Evolutionary conservation across 768 basidiomycete species (phyloP).

Genomic region (Hygrophoropsis aurantiaca): DNA sequence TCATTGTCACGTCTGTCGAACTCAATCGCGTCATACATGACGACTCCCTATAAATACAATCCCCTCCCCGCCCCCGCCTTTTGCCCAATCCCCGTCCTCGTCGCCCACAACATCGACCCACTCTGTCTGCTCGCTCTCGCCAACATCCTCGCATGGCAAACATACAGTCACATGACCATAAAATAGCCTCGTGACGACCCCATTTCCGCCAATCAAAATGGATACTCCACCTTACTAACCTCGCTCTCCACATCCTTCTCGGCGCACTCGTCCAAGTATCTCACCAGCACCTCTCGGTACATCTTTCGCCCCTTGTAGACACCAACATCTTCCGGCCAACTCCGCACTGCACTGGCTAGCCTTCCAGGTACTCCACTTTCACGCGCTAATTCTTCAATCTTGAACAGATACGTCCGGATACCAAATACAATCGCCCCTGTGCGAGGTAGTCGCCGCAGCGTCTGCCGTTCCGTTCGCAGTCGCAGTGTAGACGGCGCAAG

Average conservation of each 20-base stretch:
- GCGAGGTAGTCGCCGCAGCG: conserved; percentile 58
- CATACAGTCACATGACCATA: too few relatives aligned
- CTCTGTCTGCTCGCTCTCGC: not conserved
- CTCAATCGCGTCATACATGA: conserved; percentile 31
- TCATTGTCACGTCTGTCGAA: conserved; percentile 32
- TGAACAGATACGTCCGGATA: conserved; percentile 63
- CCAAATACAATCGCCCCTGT: conserved; percentile 70
- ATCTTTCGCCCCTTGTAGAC: conserved; percentile 26
- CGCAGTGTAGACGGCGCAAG: conserved; percentile 44
- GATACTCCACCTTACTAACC: conserved; percentile 2
- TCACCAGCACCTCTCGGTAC: conserved; percentile 16
- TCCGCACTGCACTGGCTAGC: conserved; percentile 60
- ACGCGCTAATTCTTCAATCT: conserved; percentile 46
- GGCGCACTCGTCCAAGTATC: conserved; percentile 23
- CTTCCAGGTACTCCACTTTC: conserved; percentile 63
- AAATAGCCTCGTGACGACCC: conserved; percentile 9
- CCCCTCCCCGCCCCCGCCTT: not conserved
- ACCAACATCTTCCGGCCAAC: conserved; percentile 64
- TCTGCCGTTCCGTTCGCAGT: conserved; percentile 66
- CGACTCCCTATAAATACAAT: not conserved
- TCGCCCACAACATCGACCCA: not conserved
- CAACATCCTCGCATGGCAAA: not conserved
- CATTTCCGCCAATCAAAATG: conserved; percentile 10
- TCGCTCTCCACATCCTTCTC: conserved; percentile 15
- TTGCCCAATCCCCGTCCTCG: not conserved